Base-by-base conservation (phyloP, 2,329 filamentous ascomycete genomes). In the Aspergillus neotritici region DNA sequence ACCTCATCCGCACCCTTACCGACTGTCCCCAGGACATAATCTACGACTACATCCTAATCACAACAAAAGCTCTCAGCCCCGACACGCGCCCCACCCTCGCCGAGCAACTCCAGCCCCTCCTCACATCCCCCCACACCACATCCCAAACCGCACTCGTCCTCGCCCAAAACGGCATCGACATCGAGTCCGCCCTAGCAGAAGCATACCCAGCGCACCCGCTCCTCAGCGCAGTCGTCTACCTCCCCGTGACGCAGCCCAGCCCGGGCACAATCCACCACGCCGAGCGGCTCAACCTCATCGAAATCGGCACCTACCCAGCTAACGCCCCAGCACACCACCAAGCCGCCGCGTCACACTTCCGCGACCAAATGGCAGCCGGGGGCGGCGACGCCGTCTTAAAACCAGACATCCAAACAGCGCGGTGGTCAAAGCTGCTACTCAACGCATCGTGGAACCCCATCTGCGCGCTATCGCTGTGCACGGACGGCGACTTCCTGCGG, bases 381-480 rank as follows among this genome's bases (percentile, higher is more conserved):
- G 70, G 74, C 6, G 73, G 67, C 3, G 71, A 72, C 2, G 71
- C 74, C 35, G 53, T 70, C n/a, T 61, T 77, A 4, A 68, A 75
- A 31, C 66, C 72, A 4, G 70, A 83, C 47, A 69, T 84, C 7
- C 78, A 83, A 49, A 57, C 70, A 0, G 70, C 75, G 40, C 70
- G 79, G 6, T 83, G 79, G 79, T 68, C 70, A 40, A 84, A 83
- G 58, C 69, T 83, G 0, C 64, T 82, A 0, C 67, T 79, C 59
- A 83, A 83, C 54, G 78, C 74, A 1, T 70, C 76, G 0, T 82
- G 77, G 75, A 83, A 83, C 50, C 74, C 79, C 0, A 68, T 81
- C 30, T 80, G 76, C 33, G 78, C 79, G 0, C 63, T 82, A 1
- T 75, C 77, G 0, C 68, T 74, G 0, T 68, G 70, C 33, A 72